A percentile compares a stretch with the other conserved stretches of the same genome.
These are phyloP conservation scores for Russula sp. DNA, from an alignment of 768 basidiomycete genomes.

Conservation along the genomic window DNA sequence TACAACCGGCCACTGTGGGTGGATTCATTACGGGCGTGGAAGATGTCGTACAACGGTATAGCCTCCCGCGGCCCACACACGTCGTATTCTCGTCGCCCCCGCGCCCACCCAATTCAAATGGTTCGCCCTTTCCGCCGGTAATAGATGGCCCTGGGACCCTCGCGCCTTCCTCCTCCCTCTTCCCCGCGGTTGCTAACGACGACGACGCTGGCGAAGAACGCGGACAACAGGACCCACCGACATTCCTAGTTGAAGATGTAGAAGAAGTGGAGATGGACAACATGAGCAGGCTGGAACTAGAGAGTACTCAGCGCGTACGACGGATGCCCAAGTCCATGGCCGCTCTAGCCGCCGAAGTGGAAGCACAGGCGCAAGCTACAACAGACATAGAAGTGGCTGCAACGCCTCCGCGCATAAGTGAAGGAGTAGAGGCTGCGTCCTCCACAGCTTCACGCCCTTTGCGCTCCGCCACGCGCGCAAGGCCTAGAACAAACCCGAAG, in stretches of 20 bases:
- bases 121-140: background rate
- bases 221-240: background rate
- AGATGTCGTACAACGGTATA: conserved; percentile 69
- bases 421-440: background rate
- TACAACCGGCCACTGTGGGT: background rate
- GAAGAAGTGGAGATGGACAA: background rate
- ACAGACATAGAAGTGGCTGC: conserved; percentile 26
- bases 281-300: background rate
- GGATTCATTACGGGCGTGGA: conserved; percentile 68
- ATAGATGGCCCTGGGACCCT: background rate
- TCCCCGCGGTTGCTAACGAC: background rate
- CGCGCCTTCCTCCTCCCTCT: no score
- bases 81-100: conserved; percentile 29
- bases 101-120: conserved; percentile 10
- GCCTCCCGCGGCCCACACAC: conserved; percentile 58
- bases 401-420: conserved; percentile 19
- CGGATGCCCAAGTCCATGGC: conserved; percentile 28
- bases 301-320: background rate
- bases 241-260: background rate
- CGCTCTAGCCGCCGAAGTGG: conserved; percentile 24
- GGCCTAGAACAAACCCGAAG: background rate
- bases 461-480: background rate
- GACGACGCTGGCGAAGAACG: conserved; percentile 4
- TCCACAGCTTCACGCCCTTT: background rate
- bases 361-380: conserved; percentile 15